These are phyloP conservation scores for Lichtheimia ornata DNA, from an alignment of 371 early-diverging fungal species.

Conservation along the genomic window DNA sequence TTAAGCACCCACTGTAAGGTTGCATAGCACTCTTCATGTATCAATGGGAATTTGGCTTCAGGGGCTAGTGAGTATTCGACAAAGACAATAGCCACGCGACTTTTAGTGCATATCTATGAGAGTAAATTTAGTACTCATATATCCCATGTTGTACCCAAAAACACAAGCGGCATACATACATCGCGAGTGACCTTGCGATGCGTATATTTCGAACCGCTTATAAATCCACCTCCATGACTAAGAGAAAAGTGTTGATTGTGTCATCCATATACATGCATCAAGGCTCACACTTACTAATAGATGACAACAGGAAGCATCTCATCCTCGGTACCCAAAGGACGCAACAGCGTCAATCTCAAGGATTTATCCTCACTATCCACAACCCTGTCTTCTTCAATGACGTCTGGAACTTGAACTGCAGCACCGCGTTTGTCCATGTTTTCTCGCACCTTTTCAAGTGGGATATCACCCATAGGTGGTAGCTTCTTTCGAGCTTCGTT, in stretches of 20 bases:
- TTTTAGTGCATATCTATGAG: slow-evolving; percentile 3
- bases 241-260: not conserved
- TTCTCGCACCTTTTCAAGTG: not conserved
- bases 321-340: slow-evolving; percentile 1
- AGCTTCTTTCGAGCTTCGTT: slow-evolving; percentile 4
- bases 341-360: not conserved
- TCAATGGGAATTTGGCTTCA: slow-evolving; percentile 28
- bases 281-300: not conserved
- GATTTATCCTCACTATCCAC: not conserved
- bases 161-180: slow-evolving; percentile 12
- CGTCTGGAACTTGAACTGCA: not conserved
- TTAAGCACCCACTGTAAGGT: slow-evolving; percentile 22
- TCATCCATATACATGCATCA: not conserved
- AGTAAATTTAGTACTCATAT: not conserved
- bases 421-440: not conserved
- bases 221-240: slow-evolving; percentile 26
- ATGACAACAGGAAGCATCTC: slow-evolving; percentile 2
- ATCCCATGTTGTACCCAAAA: not conserved
- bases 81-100: slow-evolving; percentile 18
- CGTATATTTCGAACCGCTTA: slow-evolving; percentile 18
- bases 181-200: slow-evolving; percentile 16
- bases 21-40: slow-evolving; percentile 32
- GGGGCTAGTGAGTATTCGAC: slow-evolving; percentile 28
- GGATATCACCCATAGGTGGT: not conserved
- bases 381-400: slow-evolving; percentile 1